Base-by-base conservation (phyloP, 1,139 yeast genomes). In the Trichomonascaceae sp. region DNA sequence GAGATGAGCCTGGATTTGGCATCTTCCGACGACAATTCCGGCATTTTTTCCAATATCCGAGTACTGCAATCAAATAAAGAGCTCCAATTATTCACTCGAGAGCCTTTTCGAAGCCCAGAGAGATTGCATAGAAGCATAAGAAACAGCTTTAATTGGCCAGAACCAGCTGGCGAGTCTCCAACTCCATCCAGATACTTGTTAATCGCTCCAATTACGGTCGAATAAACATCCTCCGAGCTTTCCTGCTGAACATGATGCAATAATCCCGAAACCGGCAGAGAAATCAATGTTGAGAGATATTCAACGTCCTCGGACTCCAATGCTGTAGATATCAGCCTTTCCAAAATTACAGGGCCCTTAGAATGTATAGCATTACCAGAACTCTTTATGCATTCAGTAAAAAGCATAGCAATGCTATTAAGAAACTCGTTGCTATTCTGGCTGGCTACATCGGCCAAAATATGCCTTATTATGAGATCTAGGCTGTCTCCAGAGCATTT, bases 291-390 rank as follows among this genome's bases (percentile, higher is more conserved):
- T 9, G 58, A 52, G 43, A 58, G 53, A 41, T 57, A 58, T 19
- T 43, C 27, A 3, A 50, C 47, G n/a, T 54, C 50, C 65, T 8
- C 47, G 13, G 17, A 46, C 18, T 24, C 15, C 5, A 27, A 45
- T 43, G 41, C 52, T 18, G 13, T 47, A 18, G 30, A 53, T 22
- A 60, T 62, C 24, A 86, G 64, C 4, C 18, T 43, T 43, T 70
- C 72, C 50, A 85, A 66, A 4, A 87, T 81, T 1, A 70, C 57
- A 2, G 75, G 66, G 0, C 90, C 72, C 63, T 82, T 87, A 1
- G 96, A 86, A 67, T 91, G 96, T 60, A 91, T 74, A 0, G 86
- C 75, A 8, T 82, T 85, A 13, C 80, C 80, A 0, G 95, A 82
- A 51, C 88, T 84, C 60, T 81, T 84, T 71, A 90, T 77, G 0